phyloP scores from a whole-genome alignment of 345 rosid species.

The Arabis hirsuta region DNA sequence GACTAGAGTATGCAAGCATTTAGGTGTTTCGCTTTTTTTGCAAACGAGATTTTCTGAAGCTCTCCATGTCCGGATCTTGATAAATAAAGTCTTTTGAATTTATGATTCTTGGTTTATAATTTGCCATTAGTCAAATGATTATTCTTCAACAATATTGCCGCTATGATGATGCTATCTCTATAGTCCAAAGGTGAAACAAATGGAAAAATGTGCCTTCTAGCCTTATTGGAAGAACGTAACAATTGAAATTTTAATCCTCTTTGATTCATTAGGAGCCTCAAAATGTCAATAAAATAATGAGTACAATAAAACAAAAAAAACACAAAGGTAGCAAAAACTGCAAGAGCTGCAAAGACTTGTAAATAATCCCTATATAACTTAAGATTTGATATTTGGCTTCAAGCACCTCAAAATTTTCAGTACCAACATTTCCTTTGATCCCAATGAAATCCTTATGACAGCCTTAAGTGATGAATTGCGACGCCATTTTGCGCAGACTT shows the following conservation, averaged over 20 bases:
- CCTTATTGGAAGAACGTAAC: background rate
- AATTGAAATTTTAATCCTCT: background rate
- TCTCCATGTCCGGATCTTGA: background rate
- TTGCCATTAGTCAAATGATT: background rate
- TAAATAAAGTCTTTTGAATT: conserved; percentile 13
- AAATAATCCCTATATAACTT: conserved; percentile 29
- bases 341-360: conserved; percentile 15
- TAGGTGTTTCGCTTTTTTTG: conserved; percentile 3
- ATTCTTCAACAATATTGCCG: background rate
- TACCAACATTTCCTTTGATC: conserved; percentile 20
- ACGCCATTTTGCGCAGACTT: conserved; percentile 77
- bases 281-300: conserved; percentile 1
- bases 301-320: conserved; percentile 30
- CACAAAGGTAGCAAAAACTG: conserved; percentile 25
- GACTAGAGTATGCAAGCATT: background rate
- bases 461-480: conserved; percentile 66
- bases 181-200: background rate
- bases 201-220: background rate
- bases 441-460: conserved; percentile 44
- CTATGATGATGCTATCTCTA: too few species aligned
- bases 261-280: conserved; percentile 27
- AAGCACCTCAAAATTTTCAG: conserved; percentile 23
- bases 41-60: background rate
- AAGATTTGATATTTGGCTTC: conserved; percentile 4
- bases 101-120: background rate